Evolutionary conservation across 768 basidiomycete genomes (phyloP).

Genomic region (Panaeolus papilionaceus): DNA sequence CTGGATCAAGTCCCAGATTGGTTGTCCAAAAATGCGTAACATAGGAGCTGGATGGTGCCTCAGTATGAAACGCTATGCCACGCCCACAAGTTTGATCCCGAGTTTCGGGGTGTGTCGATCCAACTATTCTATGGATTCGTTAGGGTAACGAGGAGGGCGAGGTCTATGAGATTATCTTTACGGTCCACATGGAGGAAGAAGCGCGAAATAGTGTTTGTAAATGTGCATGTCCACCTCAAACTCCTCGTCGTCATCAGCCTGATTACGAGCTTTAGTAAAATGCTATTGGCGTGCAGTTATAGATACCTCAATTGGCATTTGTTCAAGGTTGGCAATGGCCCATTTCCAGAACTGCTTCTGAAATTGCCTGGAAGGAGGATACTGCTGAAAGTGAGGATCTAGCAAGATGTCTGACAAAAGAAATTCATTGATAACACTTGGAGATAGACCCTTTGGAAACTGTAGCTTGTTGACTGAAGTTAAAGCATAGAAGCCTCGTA

Average conservation of each 20-base stretch:
- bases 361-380: constrained; percentile 69
- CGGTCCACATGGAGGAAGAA: constrained; percentile 46
- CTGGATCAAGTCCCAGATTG: background rate
- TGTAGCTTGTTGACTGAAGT: constrained; percentile 46
- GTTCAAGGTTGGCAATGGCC: constrained; percentile 62
- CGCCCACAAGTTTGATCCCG: constrained; percentile 34
- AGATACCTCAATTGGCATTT: constrained; percentile 54
- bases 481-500: constrained; percentile 61
- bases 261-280: constrained; percentile 19
- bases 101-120: constrained; percentile 27
- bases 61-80: constrained; percentile 32
- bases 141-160: constrained; percentile 16
- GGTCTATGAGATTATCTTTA: constrained; percentile 25
- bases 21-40: constrained; percentile 69
- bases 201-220: constrained; percentile 64
- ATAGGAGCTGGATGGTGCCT: constrained; percentile 60
- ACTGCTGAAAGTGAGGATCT: constrained; percentile 56
- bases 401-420: constrained; percentile 58
- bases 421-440: constrained; percentile 56
- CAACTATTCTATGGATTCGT: constrained; percentile 27
- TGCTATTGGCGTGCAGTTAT: constrained; percentile 15
- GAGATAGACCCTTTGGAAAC: constrained; percentile 46
- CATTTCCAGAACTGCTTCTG: constrained; percentile 80
- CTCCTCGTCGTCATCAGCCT: constrained; percentile 43
- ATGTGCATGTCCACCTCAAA: constrained; percentile 69